Percentiles rank a stretch among this genome's conserved stretches.
These are phyloP conservation scores for Aspergillus luchuensis DNA, from an alignment of 2,329 filamentous ascomycete genomes.

Conservation along the genomic window DNA sequence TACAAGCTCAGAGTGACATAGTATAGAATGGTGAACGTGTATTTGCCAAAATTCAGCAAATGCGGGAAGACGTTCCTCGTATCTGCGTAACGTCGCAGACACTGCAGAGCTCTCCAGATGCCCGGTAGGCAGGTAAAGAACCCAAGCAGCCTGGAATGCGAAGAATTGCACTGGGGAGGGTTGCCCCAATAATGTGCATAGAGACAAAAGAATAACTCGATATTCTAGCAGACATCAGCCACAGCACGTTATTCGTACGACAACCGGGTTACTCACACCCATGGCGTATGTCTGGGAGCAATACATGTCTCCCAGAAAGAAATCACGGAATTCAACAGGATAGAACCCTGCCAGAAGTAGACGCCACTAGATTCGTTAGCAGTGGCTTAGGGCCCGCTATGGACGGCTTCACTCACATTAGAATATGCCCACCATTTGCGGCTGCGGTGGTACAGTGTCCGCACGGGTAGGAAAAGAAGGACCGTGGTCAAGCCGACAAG, in stretches of 20 bases:
- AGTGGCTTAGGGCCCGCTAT: background rate
- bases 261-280: slow-evolving; percentile 60
- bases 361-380: slow-evolving; percentile 65
- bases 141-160: slow-evolving; percentile 77
- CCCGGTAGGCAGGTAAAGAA: slow-evolving; percentile 83
- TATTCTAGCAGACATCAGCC: slow-evolving; percentile 60
- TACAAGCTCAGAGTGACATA: slow-evolving; percentile 80
- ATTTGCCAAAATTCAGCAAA: slow-evolving; percentile 89
- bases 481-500: slow-evolving; percentile 68
- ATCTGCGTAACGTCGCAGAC: slow-evolving; percentile 83
- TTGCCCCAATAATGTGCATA: slow-evolving; percentile 78
- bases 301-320: slow-evolving; percentile 97
- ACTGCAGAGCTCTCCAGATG: slow-evolving; percentile 89
- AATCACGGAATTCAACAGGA: slow-evolving; percentile 94
- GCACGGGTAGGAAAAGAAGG: slow-evolving; percentile 75
- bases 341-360: slow-evolving; percentile 82
- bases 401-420: slow-evolving; percentile 61
- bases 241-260: no score
- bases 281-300: slow-evolving; percentile 91
- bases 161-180: slow-evolving; percentile 79
- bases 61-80: slow-evolving; percentile 89
- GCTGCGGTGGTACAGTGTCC: slow-evolving; percentile 72
- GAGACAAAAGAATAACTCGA: slow-evolving; percentile 91
- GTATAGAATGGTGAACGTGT: slow-evolving; percentile 77
- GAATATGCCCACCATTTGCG: slow-evolving; percentile 86